phyloP scores from a whole-genome alignment of 352 stramenopile genomes.

The Globisporangium emineosum region DNA sequence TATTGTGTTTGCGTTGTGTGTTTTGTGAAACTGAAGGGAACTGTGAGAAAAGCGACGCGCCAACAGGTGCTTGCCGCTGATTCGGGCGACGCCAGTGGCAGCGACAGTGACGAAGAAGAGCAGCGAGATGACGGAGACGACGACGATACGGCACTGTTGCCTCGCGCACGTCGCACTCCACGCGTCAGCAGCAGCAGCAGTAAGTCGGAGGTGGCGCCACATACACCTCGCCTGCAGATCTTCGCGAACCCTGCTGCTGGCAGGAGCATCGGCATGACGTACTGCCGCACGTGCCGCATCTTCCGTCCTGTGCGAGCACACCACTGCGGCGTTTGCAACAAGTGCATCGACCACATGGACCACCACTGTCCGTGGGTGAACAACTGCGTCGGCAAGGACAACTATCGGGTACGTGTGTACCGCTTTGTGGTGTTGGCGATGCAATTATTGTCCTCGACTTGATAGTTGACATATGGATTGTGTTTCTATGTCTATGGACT shows the following conservation, averaged over 20 bases:
- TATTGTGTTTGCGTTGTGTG: constrained; percentile 11
- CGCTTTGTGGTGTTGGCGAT: not conserved
- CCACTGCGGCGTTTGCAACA: constrained; percentile 80
- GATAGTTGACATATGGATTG: not conserved
- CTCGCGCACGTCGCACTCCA: constrained; percentile 21
- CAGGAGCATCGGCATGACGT: constrained; percentile 23
- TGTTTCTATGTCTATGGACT: not conserved
- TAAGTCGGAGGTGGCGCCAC: not conserved
- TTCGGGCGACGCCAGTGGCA: constrained; percentile 14
- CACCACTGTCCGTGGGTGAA: constrained; percentile 98
- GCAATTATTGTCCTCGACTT: not conserved
- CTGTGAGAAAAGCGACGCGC: not conserved
- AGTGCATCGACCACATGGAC: constrained; percentile 95
- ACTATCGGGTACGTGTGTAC: constrained; percentile 85
- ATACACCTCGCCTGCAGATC: constrained; percentile 27
- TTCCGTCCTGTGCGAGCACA: constrained; percentile 52
- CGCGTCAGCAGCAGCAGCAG: not conserved
- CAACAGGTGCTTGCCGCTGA: constrained; percentile 9
- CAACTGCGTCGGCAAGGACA: constrained; percentile 96
- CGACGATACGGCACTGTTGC: constrained; percentile 18
- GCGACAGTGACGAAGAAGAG: constrained; percentile 20
- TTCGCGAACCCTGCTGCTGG: constrained; percentile 15
- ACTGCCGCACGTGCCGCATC: constrained; percentile 48
- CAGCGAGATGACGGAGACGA: not conserved
- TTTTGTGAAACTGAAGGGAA: constrained; percentile 4